Base-by-base conservation (phyloP, 176 grass and related monocot genomes). In the Oryza glumipatula region DNA sequence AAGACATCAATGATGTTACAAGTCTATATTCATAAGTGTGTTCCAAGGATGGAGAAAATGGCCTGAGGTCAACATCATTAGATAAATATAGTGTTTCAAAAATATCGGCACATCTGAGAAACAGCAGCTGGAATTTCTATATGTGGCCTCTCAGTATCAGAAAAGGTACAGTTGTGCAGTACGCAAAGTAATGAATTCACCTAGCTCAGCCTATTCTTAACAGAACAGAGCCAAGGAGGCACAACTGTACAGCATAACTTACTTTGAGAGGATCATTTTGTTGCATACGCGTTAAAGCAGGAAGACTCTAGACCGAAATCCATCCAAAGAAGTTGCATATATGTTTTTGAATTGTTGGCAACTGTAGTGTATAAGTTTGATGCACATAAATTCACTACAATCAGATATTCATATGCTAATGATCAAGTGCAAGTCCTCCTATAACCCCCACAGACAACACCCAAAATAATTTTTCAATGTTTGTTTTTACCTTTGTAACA, bases 401-500 rank as follows among this genome's bases (percentile, higher is more conserved):
- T 33, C 83, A 63, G 9, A 72, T 82, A 79, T 67, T 41, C 35
- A 30, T 16, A 54, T 70, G 19, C 12, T 61, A 78, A 33, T 47
- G 48, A 67, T 83, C 67, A 73, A 78, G 24, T 60, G 72, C 4
- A 60, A 28, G 15, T 22, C 26, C 19, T 61, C 76, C 6, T 58
- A n/a, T 80, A 76, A 45, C 45, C 71, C 71, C n/a, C 23, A 65
- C 33, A 17, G 23, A n/a, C 39, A 84, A 74, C 1, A 14, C 61
- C 1, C 4, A 32, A 49, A 43, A 68, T 13, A 17, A 17, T 16
- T 16, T 14, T 52, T 52, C 15, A 63, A 76, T 75, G 4, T 86
- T 2, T 41, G 54, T 58, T 58, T 77, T 68, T 90, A 97, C 94
- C 89, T 97, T 97, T 85, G 94, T 94, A 61, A 97, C 82, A 84